Base-by-base conservation (phyloP, 192 early-diverging fungal genomes). In the Gigaspora rosea region DNA sequence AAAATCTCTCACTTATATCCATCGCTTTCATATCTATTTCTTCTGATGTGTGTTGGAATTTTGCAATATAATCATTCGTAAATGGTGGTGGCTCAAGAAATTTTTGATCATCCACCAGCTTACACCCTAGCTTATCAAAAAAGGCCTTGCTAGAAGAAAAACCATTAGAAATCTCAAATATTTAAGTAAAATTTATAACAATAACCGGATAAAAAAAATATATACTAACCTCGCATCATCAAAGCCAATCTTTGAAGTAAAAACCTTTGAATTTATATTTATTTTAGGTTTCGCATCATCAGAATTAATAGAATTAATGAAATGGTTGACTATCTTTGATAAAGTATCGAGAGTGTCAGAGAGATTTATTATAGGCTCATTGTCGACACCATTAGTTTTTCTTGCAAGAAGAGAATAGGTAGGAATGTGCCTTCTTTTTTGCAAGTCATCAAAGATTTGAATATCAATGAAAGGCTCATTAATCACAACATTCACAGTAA, bases 201-300 rank as follows among this genome's bases (percentile, higher is more conserved):
- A 65, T 16, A 18, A 46, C 33, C 7, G n/a, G n/a, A n/a, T n/a
- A n/a, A n/a, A n/a, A 33, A 8, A 18, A 6, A 66, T 33, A 66
- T n/a, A n/a, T 46, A 73, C 71, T 54, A 73, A 73, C 71, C 71
- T 73, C 36, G 46, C 71, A 36, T 20, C 8, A 73, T 73, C 71
- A 12, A 16, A 71, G 2, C 69, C 69, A 71, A 71, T 51, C 15
- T 71, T 71, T 13, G 18, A 27, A 18, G 18, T 36, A 73, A 58
- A 73, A 16, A 41, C 7, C 10, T 73, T 35, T 3, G 36, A 20
- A 12, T 33, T 33, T 10, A 59, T n/a, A 58, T 27, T 36, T 11
- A 54, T 4, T 18, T 13, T 54, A 4, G 4, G 12, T 54, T 0
- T 6, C 18, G 0, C 5, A 41, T 41, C 36, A 47, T n/a, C n/a